Evolutionary conservation across 176 grass and related monocot species (phyloP).

Genomic region (Tillandsia leiboldiana): DNA sequence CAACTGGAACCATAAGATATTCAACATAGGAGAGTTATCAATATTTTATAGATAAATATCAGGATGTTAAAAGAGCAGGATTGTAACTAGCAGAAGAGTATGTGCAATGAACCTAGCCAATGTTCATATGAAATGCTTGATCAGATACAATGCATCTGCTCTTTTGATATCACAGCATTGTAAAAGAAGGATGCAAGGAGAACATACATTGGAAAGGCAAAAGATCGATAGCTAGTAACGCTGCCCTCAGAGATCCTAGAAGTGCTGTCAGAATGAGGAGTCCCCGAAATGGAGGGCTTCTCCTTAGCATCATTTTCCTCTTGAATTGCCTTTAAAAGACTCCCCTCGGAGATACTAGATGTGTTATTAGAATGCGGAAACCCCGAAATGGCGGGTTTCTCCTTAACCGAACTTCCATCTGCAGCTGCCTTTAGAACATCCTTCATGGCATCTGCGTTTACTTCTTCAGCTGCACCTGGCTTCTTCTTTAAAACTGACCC

Average conservation of each 20-base stretch:
- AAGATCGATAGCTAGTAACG: conserved; percentile 51
- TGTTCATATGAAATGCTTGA: background rate
- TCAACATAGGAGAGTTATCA: too few species aligned
- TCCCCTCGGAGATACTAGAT: background rate
- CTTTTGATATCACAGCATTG: too few species aligned
- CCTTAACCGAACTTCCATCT: background rate
- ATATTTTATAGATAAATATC: too few species aligned
- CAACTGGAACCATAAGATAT: too few species aligned
- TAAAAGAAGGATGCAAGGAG: background rate
- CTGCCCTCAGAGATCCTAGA: conserved; percentile 31
- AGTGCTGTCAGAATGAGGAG: conserved; percentile 22
- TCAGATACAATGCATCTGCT: background rate
- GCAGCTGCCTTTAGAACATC: conserved; percentile 4
- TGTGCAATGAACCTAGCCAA: too few species aligned
- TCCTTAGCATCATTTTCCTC: background rate
- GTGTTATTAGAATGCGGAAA: conserved; percentile 20
- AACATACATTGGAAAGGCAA: conserved; percentile 67
- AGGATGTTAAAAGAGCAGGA: too few species aligned
- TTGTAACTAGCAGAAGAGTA: too few species aligned
- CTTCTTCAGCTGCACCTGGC: background rate
- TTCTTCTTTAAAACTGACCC: conserved; percentile 4
- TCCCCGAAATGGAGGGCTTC: conserved; percentile 13
- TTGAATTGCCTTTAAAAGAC: background rate
- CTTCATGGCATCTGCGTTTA: conserved; percentile 5
- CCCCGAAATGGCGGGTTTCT: conserved; percentile 11